A percentile compares a stretch with the other conserved stretches of the same genome.
Evolutionary conservation across 2,329 filamentous ascomycete genomes (phyloP).

Genomic region (Macrophomina phaseolina): DNA sequence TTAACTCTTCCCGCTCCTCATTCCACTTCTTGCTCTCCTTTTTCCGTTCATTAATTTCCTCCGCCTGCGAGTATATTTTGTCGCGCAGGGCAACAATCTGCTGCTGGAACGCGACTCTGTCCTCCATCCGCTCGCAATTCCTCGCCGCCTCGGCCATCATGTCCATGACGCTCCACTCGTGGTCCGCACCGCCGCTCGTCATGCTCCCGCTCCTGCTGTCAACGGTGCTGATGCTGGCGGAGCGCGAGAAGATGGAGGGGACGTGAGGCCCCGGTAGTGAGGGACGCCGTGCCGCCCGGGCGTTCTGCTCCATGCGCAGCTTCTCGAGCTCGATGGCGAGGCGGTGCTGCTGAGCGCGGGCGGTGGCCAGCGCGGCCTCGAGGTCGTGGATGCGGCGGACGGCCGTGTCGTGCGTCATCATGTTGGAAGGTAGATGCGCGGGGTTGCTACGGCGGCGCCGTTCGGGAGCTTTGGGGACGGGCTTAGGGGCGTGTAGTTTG

Average conservation of each 20-base stretch:
- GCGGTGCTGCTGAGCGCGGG: constrained; percentile 8
- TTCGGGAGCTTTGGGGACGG: background rate
- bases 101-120: constrained; percentile 7
- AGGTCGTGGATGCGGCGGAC: constrained; percentile 8
- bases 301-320: constrained; percentile 1
- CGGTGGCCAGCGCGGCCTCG: constrained; percentile 6
- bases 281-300: background rate
- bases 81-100: constrained; percentile 16
- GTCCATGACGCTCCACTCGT: background rate
- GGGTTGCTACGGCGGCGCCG: background rate
- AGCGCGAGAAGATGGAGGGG: background rate
- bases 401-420: background rate
- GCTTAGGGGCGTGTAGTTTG: background rate
- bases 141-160: constrained; percentile 24
- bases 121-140: constrained; percentile 13
- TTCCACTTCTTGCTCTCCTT: constrained; percentile 1
- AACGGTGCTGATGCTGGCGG: background rate
- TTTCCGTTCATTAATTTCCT: constrained; percentile 1
- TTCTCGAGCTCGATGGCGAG: constrained; percentile 6
- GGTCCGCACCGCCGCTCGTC: background rate
- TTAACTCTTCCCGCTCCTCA: background rate
- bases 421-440: background rate
- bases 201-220: background rate
- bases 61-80: constrained; percentile 13
- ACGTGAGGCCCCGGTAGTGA: background rate